Conservation (phyloP, 1,284 basidiomycete species). For the Stygiomarasmius scandens region DNA sequence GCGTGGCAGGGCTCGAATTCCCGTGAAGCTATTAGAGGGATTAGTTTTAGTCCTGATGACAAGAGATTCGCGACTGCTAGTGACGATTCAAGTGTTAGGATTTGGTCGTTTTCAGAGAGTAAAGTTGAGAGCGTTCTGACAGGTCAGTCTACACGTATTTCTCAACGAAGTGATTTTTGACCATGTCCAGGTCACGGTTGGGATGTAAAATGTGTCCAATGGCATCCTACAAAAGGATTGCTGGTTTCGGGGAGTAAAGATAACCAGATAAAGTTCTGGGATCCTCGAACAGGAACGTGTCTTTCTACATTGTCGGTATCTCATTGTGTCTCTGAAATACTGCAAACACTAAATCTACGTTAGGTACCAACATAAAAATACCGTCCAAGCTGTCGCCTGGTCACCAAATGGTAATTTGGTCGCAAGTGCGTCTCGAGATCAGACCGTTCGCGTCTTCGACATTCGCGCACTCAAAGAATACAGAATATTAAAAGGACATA, state of each 20-base stretch:
- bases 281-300: constrained; percentile 87
- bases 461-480: constrained; percentile 98
- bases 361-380: constrained; percentile 97
- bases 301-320: constrained; percentile 79
- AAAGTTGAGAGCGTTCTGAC: constrained; percentile 86
- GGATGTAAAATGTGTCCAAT: constrained; percentile 98
- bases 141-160: constrained; percentile 49
- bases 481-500: constrained; percentile 89
- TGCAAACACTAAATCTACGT: constrained; percentile 10
- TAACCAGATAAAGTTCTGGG: constrained; percentile 99
- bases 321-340: constrained; percentile 1
- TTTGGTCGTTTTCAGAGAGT: constrained; percentile 95
- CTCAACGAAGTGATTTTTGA: not conserved
- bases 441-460: constrained; percentile 95
- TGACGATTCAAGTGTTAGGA: constrained; percentile 91
- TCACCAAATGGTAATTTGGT: constrained; percentile 92
- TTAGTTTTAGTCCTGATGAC: constrained; percentile 93
- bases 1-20: constrained; percentile 84
- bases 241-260: constrained; percentile 96
- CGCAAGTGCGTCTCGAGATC: constrained; percentile 93
- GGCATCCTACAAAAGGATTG: constrained; percentile 96
- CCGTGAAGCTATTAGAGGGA: constrained; percentile 85
- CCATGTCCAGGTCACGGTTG: constrained; percentile 81
- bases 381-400: constrained; percentile 92
- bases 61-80: constrained; percentile 90